These are phyloP conservation scores for Tarenaya hassleriana DNA, from an alignment of 345 rosid genomes.

Conservation along the genomic window DNA sequence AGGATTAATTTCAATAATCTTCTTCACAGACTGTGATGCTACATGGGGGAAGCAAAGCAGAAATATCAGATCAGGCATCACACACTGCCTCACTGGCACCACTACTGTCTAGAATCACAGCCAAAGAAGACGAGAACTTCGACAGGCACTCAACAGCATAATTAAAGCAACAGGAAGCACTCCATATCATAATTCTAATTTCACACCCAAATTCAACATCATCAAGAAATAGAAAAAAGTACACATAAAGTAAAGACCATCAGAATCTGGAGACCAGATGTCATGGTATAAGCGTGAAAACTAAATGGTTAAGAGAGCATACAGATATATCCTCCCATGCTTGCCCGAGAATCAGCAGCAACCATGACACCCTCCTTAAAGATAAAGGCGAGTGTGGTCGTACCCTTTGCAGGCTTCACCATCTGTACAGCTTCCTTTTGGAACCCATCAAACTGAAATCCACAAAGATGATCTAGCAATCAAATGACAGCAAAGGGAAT, in stretches of 20 bases:
- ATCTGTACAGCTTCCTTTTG: conserved; percentile 73
- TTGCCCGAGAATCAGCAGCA: conserved; percentile 98
- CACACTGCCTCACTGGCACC: background rate
- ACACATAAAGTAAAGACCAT: conserved; percentile 11
- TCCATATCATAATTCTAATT: conserved; percentile 6
- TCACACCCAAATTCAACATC: no score
- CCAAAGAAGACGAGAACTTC: background rate
- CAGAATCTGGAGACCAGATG: background rate
- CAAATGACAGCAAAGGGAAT: background rate
- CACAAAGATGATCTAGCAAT: conserved; percentile 10
- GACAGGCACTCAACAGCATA: background rate
- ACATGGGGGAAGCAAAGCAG: conserved; percentile 8
- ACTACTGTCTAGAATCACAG: conserved; percentile 3
- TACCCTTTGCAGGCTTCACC: conserved; percentile 96
- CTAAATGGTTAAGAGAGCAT: conserved; percentile 24
- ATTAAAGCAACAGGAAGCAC: conserved; percentile 8
- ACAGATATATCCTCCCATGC: conserved; percentile 99
- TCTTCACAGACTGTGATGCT: conserved; percentile 92
- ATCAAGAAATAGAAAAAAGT: no score
- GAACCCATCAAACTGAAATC: conserved; percentile 81
- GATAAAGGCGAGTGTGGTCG: conserved; percentile 95
- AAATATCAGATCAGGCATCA: conserved; percentile 14
- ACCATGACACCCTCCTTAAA: conserved; percentile 96
- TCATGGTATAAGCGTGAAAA: background rate
- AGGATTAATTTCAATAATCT: conserved; percentile 91